These are phyloP conservation scores for Ensete glaucum DNA, from an alignment of 176 grass and related monocot species.

Conservation along the genomic window DNA sequence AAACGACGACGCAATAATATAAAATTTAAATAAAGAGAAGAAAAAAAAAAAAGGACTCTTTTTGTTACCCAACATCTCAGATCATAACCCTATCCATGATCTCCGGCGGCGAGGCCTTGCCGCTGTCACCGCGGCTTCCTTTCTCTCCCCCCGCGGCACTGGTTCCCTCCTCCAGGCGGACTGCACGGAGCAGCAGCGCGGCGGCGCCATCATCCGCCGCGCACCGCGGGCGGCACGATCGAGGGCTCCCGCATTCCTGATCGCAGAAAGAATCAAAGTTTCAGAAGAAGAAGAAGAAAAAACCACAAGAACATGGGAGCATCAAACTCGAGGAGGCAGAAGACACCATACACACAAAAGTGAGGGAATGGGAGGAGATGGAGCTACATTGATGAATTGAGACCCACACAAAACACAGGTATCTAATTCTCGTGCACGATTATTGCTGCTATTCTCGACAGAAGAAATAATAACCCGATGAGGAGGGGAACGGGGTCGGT, in stretches of 20 bases:
- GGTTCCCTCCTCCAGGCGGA: constrained; percentile 30
- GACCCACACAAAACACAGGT: neutral
- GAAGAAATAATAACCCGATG: constrained; percentile 33
- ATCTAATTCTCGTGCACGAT: neutral
- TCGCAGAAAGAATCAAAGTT: neutral
- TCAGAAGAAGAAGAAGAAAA: neutral
- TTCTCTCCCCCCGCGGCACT: constrained; percentile 21
- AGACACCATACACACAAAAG: constrained; percentile 26
- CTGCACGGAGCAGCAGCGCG: too few species aligned
- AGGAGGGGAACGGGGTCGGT: constrained; percentile 17
- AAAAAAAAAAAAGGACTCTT: constrained; percentile 4
- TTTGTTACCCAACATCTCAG: constrained; percentile 59
- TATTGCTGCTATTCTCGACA: constrained; percentile 11
- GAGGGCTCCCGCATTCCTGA: constrained; percentile 42
- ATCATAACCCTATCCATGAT: constrained; percentile 82
- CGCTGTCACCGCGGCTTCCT: neutral
- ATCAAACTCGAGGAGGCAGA: too few species aligned
- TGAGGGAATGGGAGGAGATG: constrained; percentile 44
- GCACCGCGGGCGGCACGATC: constrained; percentile 7
- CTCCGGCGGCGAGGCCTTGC: constrained; percentile 64
- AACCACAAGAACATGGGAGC: neutral
- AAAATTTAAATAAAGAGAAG: neutral
- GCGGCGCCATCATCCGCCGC: constrained; percentile 32
- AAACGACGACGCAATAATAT: neutral
- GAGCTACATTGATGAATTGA: constrained; percentile 35